These are phyloP conservation scores for Mantamonas sphyraenae DNA, from an alignment of 78 protist species.

Conservation along the genomic window DNA sequence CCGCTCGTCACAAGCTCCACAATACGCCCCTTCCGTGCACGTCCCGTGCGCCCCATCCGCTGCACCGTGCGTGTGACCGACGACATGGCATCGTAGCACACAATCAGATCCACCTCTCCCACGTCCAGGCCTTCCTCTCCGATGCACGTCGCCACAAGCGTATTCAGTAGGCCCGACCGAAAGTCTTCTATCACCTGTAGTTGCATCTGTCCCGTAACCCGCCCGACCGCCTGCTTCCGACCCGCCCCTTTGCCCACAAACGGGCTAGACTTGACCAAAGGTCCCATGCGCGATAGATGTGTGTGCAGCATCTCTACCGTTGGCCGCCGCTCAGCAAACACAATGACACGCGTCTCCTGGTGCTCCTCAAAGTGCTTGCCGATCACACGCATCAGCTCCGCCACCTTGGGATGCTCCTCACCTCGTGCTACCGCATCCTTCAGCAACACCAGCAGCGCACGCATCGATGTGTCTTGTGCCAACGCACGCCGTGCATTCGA, in stretches of 20 bases:
- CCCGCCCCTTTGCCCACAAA: conserved; percentile 21
- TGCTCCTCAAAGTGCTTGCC: conserved; percentile 14
- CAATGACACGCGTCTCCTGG: conserved; percentile 52
- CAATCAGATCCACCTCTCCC: conserved; percentile 84
- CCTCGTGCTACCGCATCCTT: no score
- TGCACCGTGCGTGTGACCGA: conserved; percentile 76
- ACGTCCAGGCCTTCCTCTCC: conserved; percentile 90
- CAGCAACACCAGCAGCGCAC: no score
- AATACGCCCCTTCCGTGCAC: conserved; percentile 38
- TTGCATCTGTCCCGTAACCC: conserved; percentile 6
- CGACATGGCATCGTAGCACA: conserved; percentile 64
- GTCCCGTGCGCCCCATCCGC: conserved; percentile 93
- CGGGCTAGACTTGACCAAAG: conserved; percentile 1
- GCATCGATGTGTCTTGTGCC: no score
- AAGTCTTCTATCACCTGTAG: conserved; percentile 34
- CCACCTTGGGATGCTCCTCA: conserved; percentile 23
- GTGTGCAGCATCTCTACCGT: no score
- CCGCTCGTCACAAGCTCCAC: not conserved
- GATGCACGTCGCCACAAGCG: conserved; percentile 82
- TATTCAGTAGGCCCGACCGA: conserved; percentile 58
- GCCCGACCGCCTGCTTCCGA: not conserved
- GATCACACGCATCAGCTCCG: conserved; percentile 9
- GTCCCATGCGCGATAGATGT: not conserved
- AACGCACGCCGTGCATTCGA: no score
- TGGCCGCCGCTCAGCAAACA: conserved; percentile 49